phyloP scores from a whole-genome alignment of 164 flowering plant species.

The Kingdonia uniflora region DNA sequence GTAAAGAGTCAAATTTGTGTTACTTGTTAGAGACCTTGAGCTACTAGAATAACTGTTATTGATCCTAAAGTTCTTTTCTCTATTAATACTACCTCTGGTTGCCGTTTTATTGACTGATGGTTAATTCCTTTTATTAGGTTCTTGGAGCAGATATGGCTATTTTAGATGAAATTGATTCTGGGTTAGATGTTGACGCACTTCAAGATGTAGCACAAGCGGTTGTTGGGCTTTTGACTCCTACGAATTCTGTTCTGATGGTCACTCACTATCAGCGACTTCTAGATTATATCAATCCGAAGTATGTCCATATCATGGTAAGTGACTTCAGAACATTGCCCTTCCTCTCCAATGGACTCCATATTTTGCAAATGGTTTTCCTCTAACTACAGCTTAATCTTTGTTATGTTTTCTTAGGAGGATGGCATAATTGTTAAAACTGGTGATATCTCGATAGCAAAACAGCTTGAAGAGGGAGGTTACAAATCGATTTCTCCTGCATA shows the following conservation, averaged over 20 bases:
- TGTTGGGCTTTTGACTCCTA: constrained; percentile 60
- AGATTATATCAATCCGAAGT: constrained; percentile 65
- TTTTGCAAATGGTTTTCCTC: too few species aligned
- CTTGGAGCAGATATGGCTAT: constrained; percentile 91
- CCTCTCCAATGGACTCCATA: too few species aligned
- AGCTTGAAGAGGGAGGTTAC: constrained; percentile 80
- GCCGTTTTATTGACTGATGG: not conserved
- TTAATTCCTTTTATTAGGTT: constrained; percentile 35
- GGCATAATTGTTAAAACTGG: constrained; percentile 89
- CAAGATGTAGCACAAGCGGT: constrained; percentile 86
- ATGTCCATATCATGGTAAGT: constrained; percentile 86
- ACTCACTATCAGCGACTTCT: constrained; percentile 89
- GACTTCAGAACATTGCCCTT: not conserved
- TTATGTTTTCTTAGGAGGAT: constrained; percentile 43
- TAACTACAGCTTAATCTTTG: not conserved
- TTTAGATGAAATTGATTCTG: constrained; percentile 96
- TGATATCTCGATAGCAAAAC: constrained; percentile 56
- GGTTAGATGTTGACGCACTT: constrained; percentile 97
- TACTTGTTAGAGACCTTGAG: too few species aligned
- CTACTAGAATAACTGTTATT: not conserved
- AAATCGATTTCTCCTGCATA: constrained; percentile 46
- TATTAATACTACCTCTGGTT: too few species aligned
- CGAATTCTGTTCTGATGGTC: constrained; percentile 78
- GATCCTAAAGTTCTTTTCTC: not conserved
- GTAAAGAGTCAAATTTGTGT: too few species aligned